phyloP scores from a whole-genome alignment of 2,329 filamentous ascomycete species.

The Endothia cerciana region DNA sequence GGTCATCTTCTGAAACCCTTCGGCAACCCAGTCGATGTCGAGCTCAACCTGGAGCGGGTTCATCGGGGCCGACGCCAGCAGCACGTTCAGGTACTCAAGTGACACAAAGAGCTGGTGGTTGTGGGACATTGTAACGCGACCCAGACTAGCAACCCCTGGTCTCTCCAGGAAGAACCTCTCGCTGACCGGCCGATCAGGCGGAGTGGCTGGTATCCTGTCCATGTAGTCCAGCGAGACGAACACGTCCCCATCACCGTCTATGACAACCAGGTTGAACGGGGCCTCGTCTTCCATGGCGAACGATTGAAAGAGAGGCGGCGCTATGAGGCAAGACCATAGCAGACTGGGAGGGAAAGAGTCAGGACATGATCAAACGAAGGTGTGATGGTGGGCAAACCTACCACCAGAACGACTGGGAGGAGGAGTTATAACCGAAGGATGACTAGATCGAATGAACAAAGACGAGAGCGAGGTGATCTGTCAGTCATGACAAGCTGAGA shows the following conservation, averaged over 20 bases:
- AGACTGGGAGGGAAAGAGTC: not conserved
- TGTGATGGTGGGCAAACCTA: not conserved
- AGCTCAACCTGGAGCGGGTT: not conserved
- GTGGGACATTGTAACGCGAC: not conserved
- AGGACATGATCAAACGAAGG: not conserved
- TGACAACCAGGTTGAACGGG: conserved; percentile 2
- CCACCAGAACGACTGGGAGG: not conserved
- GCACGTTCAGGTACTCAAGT: not conserved
- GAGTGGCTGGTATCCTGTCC: not conserved
- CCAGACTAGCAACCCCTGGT: too few species aligned
- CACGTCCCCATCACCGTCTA: not conserved
- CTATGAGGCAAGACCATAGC: not conserved
- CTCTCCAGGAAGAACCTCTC: not conserved
- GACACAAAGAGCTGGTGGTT: not conserved
- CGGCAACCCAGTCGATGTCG: not conserved
- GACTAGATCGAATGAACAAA: not conserved
- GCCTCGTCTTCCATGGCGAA: not conserved
- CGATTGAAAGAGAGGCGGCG: not conserved
- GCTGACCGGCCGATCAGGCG: not conserved
- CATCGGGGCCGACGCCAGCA: not conserved
- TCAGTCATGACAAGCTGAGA: not conserved
- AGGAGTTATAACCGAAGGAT: not conserved
- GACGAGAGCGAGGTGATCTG: not conserved
- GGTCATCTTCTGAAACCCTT: not conserved
- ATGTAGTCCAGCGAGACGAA: conserved; percentile 4